A percentile compares a stretch with the other conserved stretches of the same genome.
phyloP scores from a whole-genome alignment of 805 yeast genomes.

The Teunomyces cretensis region DNA sequence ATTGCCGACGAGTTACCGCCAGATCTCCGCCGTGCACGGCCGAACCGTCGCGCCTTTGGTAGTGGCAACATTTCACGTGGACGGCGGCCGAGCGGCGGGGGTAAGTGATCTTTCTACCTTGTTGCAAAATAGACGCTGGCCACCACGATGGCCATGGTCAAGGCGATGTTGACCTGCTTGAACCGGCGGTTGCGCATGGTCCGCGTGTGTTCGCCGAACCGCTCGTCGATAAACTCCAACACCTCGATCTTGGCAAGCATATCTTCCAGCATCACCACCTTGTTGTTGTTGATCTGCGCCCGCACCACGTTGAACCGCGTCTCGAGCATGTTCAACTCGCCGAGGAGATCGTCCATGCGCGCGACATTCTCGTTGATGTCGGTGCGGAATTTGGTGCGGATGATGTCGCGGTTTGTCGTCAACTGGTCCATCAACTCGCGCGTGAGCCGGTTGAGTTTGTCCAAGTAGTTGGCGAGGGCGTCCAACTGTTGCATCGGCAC shows the following conservation, averaged over 20 bases:
- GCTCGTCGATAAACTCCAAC: constrained; percentile 30
- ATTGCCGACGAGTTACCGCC: too few relatives aligned
- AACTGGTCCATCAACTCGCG: constrained; percentile 19
- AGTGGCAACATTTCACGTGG: too few relatives aligned
- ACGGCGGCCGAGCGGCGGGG: too few relatives aligned
- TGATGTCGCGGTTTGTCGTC: constrained; percentile 12
- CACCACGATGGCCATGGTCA: constrained; percentile 17
- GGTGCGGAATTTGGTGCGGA: constrained; percentile 21
- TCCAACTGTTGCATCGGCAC: constrained; percentile 12
- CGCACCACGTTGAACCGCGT: constrained; percentile 16
- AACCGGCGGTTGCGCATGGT: constrained; percentile 25
- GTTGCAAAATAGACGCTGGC: constrained; percentile 15
- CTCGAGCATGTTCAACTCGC: constrained; percentile 25
- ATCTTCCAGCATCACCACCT: constrained; percentile 23
- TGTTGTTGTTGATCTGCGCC: constrained; percentile 22
- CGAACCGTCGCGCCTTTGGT: too few relatives aligned
- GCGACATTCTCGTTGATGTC: constrained; percentile 27
- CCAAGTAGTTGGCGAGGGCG: constrained; percentile 18
- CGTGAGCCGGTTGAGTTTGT: constrained; percentile 16
- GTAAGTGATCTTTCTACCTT: too few relatives aligned
- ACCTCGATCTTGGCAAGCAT: constrained; percentile 28
- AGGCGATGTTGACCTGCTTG: constrained; percentile 24
- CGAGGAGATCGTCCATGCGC: constrained; percentile 27
- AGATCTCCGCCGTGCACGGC: too few relatives aligned
- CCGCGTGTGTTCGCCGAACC: constrained; percentile 27